These are phyloP conservation scores for Trypanosoma boissoni DNA, from an alignment of 208 protist species.

Conservation along the genomic window DNA sequence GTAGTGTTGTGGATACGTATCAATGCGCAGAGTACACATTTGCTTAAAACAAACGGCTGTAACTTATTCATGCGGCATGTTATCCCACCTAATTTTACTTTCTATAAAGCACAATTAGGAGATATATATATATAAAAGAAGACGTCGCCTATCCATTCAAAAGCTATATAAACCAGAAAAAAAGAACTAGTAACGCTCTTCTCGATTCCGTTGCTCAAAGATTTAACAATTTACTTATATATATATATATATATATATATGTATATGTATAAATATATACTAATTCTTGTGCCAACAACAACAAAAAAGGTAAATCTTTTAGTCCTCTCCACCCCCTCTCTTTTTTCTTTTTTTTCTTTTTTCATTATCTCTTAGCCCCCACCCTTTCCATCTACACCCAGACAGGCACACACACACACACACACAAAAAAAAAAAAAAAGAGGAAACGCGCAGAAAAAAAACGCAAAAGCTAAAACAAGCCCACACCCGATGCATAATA, in stretches of 20 bases:
- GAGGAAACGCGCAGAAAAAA: neutral
- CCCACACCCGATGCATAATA: slow-evolving; percentile 66
- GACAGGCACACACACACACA: neutral
- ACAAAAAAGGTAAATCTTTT: neutral
- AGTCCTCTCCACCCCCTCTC: neutral
- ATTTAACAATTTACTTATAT: slow-evolving; percentile 3
- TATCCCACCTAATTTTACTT: no score
- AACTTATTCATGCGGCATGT: no score
- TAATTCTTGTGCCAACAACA: neutral
- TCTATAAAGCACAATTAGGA: no score
- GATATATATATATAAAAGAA: no score
- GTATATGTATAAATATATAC: neutral
- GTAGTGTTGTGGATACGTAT: no score
- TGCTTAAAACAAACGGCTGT: no score
- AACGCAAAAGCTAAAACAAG: slow-evolving; percentile 40
- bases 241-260: slow-evolving; percentile 8
- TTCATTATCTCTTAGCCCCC: neutral
- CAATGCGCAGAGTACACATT: no score
- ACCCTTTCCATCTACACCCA: neutral
- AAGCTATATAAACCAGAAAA: no score
- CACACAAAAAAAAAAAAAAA: neutral
- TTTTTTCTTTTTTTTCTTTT: neutral
- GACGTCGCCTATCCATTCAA: no score
- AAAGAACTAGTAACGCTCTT: no score
- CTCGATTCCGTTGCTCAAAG: no score